These are phyloP conservation scores for Lepidium aucheri DNA, from an alignment of 345 rosid species.

Conservation along the genomic window DNA sequence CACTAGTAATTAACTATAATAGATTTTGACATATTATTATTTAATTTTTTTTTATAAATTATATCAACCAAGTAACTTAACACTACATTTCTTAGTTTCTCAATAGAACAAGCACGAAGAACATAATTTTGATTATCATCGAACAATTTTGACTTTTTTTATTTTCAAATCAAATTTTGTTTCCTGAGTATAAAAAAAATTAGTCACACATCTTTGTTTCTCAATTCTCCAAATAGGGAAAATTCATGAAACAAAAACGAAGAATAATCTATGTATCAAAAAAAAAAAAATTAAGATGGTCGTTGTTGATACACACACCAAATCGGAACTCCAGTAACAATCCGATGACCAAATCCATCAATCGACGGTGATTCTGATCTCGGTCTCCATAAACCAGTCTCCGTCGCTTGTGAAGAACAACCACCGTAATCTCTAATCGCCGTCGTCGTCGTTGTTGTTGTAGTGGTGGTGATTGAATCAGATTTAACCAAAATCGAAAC, in stretches of 20 bases:
- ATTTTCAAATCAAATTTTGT: not conserved
- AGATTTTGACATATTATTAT: not conserved
- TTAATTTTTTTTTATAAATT: not conserved
- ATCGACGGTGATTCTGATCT: not conserved
- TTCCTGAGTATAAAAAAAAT: not conserved
- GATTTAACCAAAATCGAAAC: conserved; percentile 43
- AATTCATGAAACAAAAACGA: not conserved
- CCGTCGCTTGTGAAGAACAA: conserved; percentile 10
- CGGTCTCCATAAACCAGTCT: conserved; percentile 4
- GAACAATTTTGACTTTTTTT: not conserved
- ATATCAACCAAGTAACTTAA: not conserved
- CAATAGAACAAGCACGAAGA: not conserved
- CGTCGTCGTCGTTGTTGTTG: not conserved
- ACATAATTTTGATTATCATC: not conserved
- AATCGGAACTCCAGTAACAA: conserved; percentile 23
- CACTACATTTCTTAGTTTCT: not conserved
- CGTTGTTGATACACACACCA: conserved; percentile 6
- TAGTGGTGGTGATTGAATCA: no score
- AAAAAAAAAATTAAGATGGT: not conserved
- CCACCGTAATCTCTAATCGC: not conserved
- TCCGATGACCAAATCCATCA: conserved; percentile 14
- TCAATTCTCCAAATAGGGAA: not conserved
- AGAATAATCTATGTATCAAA: not conserved
- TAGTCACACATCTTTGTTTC: not conserved
- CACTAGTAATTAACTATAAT: not conserved